Evolutionary conservation across 306 rosid species (phyloP), one percentile per base, ranked within the genome.

Genomic region (Pueraria montana): DNA sequence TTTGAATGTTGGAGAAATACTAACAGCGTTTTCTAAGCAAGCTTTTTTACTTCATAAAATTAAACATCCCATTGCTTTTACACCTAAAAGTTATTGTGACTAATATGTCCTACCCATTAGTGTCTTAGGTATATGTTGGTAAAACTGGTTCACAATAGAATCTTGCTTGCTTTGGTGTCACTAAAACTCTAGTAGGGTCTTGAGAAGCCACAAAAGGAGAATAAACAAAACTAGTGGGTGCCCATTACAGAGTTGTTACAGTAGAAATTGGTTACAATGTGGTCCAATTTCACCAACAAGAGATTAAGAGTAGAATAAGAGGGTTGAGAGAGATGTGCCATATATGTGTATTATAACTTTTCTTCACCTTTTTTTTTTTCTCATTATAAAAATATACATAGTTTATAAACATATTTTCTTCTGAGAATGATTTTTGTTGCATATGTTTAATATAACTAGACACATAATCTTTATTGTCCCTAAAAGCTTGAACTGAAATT

Each of bases 341-440:
- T 77, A 32, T 73, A 67, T 62, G 8, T 55, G 50, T 63, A 55
- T 67, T 46, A 59, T 79, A 50, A 80, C 69, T 52, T 82, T 81
- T 77, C 79, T 42, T 84, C 62, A 76, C 73, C 69, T 52, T 71
- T 82, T 61, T 11, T 1, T 5, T 30, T n/a, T 65, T 63, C 32
- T 80, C 74, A 82, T 79, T 68, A 85, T 77, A 88, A 62, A 66
- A 78, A 82, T 85, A 81, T 91, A 89, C 88, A 82, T 77, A 85
- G 78, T 79, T 77, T 85, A 91, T 87, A 85, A 74, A 84, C 89
- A 87, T 66, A 67, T 79, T 81, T 52, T 73, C 49, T 53, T 45
- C 27, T 14, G 38, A 50, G 65, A 49, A 76, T 72, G 63, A 69
- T 78, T 77, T 77, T 40, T 80, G 36, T 49, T 27, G 76, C 85